phyloP scores from a whole-genome alignment of 495 filamentous ascomycete species.

The Sphaerosporella brunnea region DNA sequence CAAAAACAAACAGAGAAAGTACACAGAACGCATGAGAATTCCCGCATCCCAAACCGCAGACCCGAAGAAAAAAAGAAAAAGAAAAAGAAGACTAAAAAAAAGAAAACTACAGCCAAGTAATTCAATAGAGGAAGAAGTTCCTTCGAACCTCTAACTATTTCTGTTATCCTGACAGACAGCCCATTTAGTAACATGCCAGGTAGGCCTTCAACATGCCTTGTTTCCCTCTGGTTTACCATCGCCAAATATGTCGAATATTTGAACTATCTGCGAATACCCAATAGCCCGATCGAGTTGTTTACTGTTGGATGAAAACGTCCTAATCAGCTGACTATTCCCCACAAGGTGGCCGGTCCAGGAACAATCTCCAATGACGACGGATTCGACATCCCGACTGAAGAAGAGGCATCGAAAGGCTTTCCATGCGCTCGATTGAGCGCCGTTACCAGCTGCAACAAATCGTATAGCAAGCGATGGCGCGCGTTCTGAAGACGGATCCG shows the following conservation, averaged over 20 bases:
- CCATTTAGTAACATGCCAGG: no score
- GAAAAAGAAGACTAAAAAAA: constrained; percentile 13
- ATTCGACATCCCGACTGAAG: neutral
- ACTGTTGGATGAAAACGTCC: constrained; percentile 13
- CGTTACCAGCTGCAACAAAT: constrained; percentile 4
- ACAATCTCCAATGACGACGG: neutral
- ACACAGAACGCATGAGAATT: constrained; percentile 7
- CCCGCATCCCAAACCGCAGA: constrained; percentile 6
- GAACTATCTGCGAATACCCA: no score
- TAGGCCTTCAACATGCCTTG: no score
- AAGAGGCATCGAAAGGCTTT: neutral
- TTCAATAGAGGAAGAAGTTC: no score
- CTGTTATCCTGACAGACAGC: no score
- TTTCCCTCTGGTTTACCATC: no score
- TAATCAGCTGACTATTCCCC: constrained; percentile 24
- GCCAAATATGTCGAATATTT: no score
- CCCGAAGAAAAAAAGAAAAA: constrained; percentile 6
- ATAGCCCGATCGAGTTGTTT: no score
- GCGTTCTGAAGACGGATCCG: neutral
- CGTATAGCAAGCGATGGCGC: neutral
- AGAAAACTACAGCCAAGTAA: neutral
- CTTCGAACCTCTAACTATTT: no score
- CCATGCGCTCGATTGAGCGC: neutral
- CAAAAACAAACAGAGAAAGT: constrained; percentile 1
- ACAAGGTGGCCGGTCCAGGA: constrained; percentile 18